Conservation (phyloP, 192 early-diverging fungal genomes). For the Podila minutissima region DNA sequence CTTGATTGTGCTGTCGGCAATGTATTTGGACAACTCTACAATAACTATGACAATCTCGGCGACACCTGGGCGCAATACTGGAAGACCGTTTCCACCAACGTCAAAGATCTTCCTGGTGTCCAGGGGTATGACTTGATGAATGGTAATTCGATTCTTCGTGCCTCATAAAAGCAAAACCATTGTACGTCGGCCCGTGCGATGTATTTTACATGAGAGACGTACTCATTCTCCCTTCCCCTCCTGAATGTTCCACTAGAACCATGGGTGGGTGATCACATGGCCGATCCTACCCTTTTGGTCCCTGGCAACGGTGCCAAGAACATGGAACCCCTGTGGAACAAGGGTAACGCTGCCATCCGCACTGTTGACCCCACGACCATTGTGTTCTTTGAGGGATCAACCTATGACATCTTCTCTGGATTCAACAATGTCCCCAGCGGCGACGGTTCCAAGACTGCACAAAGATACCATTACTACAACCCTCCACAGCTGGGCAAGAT, state of each 20-base stretch:
- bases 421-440: slow-evolving; percentile 63
- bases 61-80: slow-evolving; percentile 69
- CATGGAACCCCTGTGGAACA: slow-evolving; percentile 63
- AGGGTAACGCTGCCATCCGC: slow-evolving; percentile 57
- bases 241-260: slow-evolving; percentile 49
- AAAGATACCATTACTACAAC: slow-evolving; percentile 63
- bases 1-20: slow-evolving; percentile 53
- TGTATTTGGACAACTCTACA: slow-evolving; percentile 62
- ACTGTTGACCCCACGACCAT: slow-evolving; percentile 61
- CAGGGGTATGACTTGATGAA: slow-evolving; percentile 74
- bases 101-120: slow-evolving; percentile 57
- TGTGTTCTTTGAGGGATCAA: slow-evolving; percentile 65
- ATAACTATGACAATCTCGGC: slow-evolving; percentile 61
- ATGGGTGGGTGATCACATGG: slow-evolving; percentile 59
- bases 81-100: slow-evolving; percentile 60
- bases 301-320: slow-evolving; percentile 56
- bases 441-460: slow-evolving; percentile 56
- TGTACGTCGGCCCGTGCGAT: no score
- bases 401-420: slow-evolving; percentile 54
- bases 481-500: slow-evolving; percentile 56
- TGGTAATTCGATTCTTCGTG: background rate
- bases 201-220: no score
- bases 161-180: no score
- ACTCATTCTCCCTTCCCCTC: background rate
- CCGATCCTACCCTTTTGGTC: slow-evolving; percentile 52